phyloP scores from a whole-genome alignment of 2,329 filamentous ascomycete species.

The Pleurostoma richardsiae region DNA sequence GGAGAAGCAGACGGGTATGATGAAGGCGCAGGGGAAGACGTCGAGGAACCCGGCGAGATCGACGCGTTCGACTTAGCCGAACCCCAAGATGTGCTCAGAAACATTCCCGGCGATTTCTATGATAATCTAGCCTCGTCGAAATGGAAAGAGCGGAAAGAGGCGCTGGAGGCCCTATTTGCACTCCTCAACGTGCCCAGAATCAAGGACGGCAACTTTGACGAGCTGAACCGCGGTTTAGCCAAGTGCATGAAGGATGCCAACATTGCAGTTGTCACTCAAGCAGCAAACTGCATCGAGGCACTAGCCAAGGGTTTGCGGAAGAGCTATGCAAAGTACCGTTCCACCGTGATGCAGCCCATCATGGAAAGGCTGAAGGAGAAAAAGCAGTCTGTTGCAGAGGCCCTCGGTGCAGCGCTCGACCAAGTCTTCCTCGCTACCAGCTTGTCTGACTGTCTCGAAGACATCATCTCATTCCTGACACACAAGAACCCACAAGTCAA shows the following conservation, averaged over 20 bases:
- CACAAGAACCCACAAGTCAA: constrained; percentile 99
- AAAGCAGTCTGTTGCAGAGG: constrained; percentile 84
- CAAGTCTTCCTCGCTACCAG: constrained; percentile 59
- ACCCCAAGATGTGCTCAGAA: constrained; percentile 78
- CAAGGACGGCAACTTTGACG: constrained; percentile 84
- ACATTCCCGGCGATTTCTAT: constrained; percentile 74
- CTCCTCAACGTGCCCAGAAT: constrained; percentile 82
- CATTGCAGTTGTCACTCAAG: constrained; percentile 86
- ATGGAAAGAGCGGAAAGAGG: constrained; percentile 98
- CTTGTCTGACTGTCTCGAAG: constrained; percentile 83
- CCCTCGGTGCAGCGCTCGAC: constrained; percentile 80
- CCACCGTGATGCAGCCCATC: constrained; percentile 78
- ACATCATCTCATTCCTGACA: constrained; percentile 75
- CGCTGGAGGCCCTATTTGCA: constrained; percentile 73
- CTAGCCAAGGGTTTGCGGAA: constrained; percentile 81
- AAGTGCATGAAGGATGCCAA: constrained; percentile 99
- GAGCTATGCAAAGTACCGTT: constrained; percentile 74
- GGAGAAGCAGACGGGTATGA: constrained; percentile 53
- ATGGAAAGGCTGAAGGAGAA: constrained; percentile 97
- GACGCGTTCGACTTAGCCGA: constrained; percentile 81
- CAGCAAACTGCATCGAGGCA: constrained; percentile 87
- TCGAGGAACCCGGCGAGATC: constrained; percentile 64
- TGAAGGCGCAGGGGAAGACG: constrained; percentile 51
- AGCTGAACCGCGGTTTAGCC: constrained; percentile 76
- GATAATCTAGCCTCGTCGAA: constrained; percentile 86